Evolutionary conservation across 805 yeast genomes (phyloP).

Genomic region (Yamadazyma phyllophila): DNA sequence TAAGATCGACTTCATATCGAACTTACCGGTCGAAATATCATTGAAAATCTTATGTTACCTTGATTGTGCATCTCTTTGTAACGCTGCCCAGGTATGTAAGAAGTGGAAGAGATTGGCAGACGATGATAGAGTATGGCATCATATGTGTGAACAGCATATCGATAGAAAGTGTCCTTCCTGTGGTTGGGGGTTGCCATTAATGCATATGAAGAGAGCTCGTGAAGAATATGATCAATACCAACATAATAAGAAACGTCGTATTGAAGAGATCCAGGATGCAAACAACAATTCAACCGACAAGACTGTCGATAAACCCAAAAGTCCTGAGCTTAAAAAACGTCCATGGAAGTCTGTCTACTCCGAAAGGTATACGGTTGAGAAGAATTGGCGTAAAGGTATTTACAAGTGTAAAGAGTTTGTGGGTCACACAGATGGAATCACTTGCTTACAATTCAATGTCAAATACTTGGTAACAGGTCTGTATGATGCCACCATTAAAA

Average conservation of each 20-base stretch:
- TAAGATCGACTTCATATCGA: constrained; percentile 82
- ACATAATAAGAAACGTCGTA: constrained; percentile 3
- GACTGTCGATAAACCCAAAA: constrained; percentile 6
- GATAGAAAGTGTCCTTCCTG: constrained; percentile 97
- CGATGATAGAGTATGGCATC: constrained; percentile 97
- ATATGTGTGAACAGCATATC: constrained; percentile 97
- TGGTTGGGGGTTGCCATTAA: constrained; percentile 97
- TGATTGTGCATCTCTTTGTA: constrained; percentile 91
- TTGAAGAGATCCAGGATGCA: constrained; percentile 6
- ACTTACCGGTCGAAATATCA: constrained; percentile 82
- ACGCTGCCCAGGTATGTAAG: constrained; percentile 87
- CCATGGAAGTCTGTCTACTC: constrained; percentile 96
- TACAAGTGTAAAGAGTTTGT: constrained; percentile 61
- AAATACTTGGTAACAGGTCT: constrained; percentile 83
- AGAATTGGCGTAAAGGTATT: constrained; percentile 89
- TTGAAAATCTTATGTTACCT: constrained; percentile 82
- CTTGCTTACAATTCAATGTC: constrained; percentile 81
- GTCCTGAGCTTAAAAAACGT: constrained; percentile 35
- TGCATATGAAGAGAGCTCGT: constrained; percentile 80
- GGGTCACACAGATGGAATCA: constrained; percentile 88
- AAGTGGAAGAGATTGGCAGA: constrained; percentile 90
- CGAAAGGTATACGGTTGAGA: constrained; percentile 87
- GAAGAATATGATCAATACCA: constrained; percentile 28
- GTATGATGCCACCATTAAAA: constrained; percentile 82
- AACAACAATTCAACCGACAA: constrained; percentile 7